Evolutionary conservation across 495 filamentous ascomycete genomes (phyloP).

Genomic region (Daldinia childiae): DNA sequence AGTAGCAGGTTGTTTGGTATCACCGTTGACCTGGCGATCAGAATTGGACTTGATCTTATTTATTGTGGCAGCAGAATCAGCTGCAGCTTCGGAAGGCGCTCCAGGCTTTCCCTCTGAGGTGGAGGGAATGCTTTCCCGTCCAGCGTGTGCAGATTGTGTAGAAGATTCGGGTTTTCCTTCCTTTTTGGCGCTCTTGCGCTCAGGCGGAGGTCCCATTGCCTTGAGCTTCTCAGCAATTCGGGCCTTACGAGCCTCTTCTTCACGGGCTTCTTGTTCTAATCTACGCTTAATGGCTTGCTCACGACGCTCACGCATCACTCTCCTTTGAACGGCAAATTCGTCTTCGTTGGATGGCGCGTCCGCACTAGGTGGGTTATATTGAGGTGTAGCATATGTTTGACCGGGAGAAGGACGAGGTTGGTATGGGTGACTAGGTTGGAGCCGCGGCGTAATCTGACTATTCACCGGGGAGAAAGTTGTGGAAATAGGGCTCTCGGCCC

Average conservation of each 20-base stretch:
- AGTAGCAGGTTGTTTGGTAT: slow-evolving; percentile 14
- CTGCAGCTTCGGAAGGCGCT: neutral
- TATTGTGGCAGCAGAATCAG: neutral
- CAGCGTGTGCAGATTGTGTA: slow-evolving; percentile 41
- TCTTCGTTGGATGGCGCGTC: slow-evolving; percentile 58
- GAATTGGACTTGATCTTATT: neutral
- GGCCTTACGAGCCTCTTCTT: slow-evolving; percentile 82
- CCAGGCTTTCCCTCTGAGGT: slow-evolving; percentile 9
- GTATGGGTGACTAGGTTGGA: slow-evolving; percentile 55
- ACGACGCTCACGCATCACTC: slow-evolving; percentile 83
- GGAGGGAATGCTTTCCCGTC: slow-evolving; percentile 51
- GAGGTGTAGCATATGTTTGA: slow-evolving; percentile 57
- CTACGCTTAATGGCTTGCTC: slow-evolving; percentile 80
- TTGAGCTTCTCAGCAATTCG: slow-evolving; percentile 86
- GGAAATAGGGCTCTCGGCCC: slow-evolving; percentile 59
- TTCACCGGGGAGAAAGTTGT: slow-evolving; percentile 54
- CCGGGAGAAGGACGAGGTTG: slow-evolving; percentile 61
- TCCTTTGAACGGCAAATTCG: slow-evolving; percentile 74
- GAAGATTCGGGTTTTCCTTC: slow-evolving; percentile 35
- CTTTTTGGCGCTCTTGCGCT: slow-evolving; percentile 66
- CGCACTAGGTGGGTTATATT: slow-evolving; percentile 48
- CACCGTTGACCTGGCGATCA: slow-evolving; percentile 18
- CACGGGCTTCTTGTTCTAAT: slow-evolving; percentile 80
- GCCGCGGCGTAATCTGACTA: slow-evolving; percentile 46
- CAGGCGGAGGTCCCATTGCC: slow-evolving; percentile 73